phyloP scores from a whole-genome alignment of 495 filamentous ascomycete species.

The Articulospora tetracladia region DNA sequence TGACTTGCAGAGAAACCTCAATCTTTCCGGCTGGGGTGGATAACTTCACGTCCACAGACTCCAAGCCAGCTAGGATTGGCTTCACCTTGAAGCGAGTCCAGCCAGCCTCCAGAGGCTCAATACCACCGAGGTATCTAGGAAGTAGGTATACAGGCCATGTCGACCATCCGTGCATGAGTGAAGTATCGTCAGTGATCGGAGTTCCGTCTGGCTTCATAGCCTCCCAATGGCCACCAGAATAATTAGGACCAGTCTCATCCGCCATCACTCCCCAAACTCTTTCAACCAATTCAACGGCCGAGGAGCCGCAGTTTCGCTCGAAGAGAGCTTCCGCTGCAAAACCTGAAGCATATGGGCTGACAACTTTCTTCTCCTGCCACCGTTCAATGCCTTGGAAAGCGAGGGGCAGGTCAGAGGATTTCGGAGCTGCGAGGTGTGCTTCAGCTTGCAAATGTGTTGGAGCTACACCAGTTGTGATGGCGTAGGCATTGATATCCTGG shows the following conservation, averaged over 20 bases:
- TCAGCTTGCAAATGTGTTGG: background rate
- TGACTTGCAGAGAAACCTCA: background rate
- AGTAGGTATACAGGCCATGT: constrained; percentile 19
- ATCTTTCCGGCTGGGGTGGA: constrained; percentile 1
- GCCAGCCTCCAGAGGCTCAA: constrained; percentile 10
- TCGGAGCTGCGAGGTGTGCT: background rate
- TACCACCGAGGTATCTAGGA: constrained; percentile 13
- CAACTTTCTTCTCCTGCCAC: constrained; percentile 11
- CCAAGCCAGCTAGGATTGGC: constrained; percentile 10
- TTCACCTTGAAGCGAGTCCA: constrained; percentile 11
- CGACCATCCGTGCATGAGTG: constrained; percentile 16
- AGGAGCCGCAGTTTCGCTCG: background rate
- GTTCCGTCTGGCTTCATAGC: constrained; percentile 11
- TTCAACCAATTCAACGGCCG: constrained; percentile 6
- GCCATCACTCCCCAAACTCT: constrained; percentile 15
- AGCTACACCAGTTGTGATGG: constrained; percentile 8
- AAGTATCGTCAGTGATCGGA: constrained; percentile 14
- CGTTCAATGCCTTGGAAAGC: constrained; percentile 12
- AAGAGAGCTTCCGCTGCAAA: constrained; percentile 17
- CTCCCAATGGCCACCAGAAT: constrained; percentile 20
- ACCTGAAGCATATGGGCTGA: constrained; percentile 17
- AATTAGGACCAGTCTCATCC: constrained; percentile 7
- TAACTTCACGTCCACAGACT: constrained; percentile 6
- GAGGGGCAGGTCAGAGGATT: background rate
- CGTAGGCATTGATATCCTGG: constrained; percentile 18